Conservation (phyloP, 2,329 filamentous ascomycete genomes). For the Aureobasidium sp. region DNA sequence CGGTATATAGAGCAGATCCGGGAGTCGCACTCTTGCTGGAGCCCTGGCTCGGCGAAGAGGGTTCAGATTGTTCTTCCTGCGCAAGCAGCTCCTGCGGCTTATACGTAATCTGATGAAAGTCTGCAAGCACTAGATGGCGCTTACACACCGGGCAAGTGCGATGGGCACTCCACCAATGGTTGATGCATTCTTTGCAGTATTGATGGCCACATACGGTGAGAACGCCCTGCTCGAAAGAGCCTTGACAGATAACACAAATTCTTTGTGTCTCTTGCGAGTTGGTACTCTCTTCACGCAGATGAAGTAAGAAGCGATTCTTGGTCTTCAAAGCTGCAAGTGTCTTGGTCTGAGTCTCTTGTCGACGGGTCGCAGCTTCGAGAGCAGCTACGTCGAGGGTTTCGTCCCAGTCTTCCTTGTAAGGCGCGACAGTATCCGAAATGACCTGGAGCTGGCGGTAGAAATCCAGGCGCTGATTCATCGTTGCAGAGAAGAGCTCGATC, state of each 20-base stretch:
- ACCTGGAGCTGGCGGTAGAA: constrained; percentile 87
- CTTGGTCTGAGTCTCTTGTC: constrained; percentile 48
- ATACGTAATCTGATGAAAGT: constrained; percentile 78
- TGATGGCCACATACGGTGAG: constrained; percentile 85
- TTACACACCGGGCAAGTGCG: constrained; percentile 84
- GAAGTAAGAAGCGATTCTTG: constrained; percentile 68
- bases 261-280: constrained; percentile 51
- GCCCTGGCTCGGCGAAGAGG: constrained; percentile 24
- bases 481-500: constrained; percentile 64
- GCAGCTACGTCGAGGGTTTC: constrained; percentile 48
- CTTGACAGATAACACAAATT: constrained; percentile 82
- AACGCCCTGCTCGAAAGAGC: constrained; percentile 67
- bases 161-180: constrained; percentile 67
- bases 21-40: constrained; percentile 15
- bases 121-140: constrained; percentile 52
- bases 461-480: constrained; percentile 79
- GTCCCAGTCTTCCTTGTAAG: constrained; percentile 60
- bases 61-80: constrained; percentile 46
- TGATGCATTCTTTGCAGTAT: constrained; percentile 76
- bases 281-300: constrained; percentile 56
- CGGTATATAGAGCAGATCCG: constrained; percentile 62
- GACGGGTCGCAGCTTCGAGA: constrained; percentile 34
- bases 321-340: constrained; percentile 59
- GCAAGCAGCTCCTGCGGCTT: constrained; percentile 68
- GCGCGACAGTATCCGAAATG: constrained; percentile 80